Evolutionary conservation across 140 eudicot species (phyloP).

Genomic region (Ambrosia hybrid): DNA sequence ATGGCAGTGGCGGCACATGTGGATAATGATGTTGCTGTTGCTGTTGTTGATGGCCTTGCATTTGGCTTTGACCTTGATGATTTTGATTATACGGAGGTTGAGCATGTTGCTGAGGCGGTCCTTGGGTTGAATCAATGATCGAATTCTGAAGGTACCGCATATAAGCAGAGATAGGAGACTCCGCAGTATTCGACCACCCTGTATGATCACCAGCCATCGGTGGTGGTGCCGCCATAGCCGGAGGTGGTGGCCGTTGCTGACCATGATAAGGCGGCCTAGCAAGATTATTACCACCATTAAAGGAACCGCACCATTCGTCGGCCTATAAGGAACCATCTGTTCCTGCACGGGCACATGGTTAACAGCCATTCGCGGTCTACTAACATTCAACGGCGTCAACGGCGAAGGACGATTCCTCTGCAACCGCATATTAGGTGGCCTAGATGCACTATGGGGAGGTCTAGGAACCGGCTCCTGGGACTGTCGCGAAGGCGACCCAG

Average conservation of each 20-base stretch:
- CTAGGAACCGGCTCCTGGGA: conserved; percentile 72
- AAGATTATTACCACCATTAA: conserved; percentile 33
- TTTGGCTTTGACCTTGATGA: conserved; percentile 41
- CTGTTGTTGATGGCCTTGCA: conserved; percentile 32
- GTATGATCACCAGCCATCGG: no score
- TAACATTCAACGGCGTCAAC: conserved; percentile 53
- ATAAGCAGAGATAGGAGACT: conserved; percentile 79
- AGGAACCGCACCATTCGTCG: conserved; percentile 29
- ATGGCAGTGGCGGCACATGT: conserved; percentile 42
- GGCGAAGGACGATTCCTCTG: conserved; percentile 88
- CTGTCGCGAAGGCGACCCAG: conserved; percentile 74
- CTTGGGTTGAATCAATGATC: conserved; percentile 55
- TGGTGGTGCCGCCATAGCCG: conserved; percentile 38
- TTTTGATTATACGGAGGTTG: conserved; percentile 40
- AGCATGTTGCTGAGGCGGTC: conserved; percentile 32
- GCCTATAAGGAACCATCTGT: conserved; percentile 39
- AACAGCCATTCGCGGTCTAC: conserved; percentile 55
- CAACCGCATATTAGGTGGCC: conserved; percentile 68
- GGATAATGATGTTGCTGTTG: conserved; percentile 30
- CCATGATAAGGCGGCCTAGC: conserved; percentile 58
- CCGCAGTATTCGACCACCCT: conserved; percentile 53
- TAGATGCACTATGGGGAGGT: conserved; percentile 75
- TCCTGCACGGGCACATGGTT: conserved; percentile 35
- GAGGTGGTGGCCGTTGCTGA: conserved; percentile 48
- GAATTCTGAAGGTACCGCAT: conserved; percentile 91